Percentiles rank a stretch among this genome's conserved stretches.
Evolutionary conservation across 1,284 basidiomycete species (phyloP).

Genomic region (Blastosporella zonata): DNA sequence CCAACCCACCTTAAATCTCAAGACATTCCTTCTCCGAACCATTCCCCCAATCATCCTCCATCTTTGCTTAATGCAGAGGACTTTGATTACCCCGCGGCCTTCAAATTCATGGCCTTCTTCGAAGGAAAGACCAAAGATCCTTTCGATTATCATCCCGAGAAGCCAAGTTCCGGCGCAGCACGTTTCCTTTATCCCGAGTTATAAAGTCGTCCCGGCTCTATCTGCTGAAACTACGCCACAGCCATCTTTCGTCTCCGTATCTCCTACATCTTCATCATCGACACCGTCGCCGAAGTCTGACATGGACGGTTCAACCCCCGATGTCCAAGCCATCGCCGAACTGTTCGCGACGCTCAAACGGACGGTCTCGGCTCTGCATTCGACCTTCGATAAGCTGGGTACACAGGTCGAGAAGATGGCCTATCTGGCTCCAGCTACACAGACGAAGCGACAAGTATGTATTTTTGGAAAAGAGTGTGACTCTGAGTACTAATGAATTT

Average conservation of each 20-base stretch:
- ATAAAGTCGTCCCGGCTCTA: conserved; percentile 4
- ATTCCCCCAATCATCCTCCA: neutral
- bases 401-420: conserved; percentile 43
- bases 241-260: neutral
- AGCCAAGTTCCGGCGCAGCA: conserved; percentile 8
- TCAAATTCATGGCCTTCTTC: conserved; percentile 7
- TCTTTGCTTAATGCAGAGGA: conserved; percentile 10
- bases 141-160: conserved; percentile 22
- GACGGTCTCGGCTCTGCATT: conserved; percentile 35
- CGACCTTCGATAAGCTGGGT: conserved; percentile 43
- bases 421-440: conserved; percentile 40
- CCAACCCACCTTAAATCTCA: neutral
- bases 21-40: neutral
- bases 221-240: conserved; percentile 3
- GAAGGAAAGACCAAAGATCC: conserved; percentile 15
- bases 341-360: conserved; percentile 43
- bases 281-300: conserved; percentile 1
- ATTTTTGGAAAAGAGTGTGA: neutral
- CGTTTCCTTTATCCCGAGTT: neutral
- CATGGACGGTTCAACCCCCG: conserved; percentile 13
- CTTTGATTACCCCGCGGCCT: conserved; percentile 1
- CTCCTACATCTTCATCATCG: neutral
- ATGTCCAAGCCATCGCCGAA: conserved; percentile 39
- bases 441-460: conserved; percentile 41
- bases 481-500: neutral